Evolutionary conservation across 108 stramenopile species (phyloP).

Genomic region (Cyclotella cryptica): DNA sequence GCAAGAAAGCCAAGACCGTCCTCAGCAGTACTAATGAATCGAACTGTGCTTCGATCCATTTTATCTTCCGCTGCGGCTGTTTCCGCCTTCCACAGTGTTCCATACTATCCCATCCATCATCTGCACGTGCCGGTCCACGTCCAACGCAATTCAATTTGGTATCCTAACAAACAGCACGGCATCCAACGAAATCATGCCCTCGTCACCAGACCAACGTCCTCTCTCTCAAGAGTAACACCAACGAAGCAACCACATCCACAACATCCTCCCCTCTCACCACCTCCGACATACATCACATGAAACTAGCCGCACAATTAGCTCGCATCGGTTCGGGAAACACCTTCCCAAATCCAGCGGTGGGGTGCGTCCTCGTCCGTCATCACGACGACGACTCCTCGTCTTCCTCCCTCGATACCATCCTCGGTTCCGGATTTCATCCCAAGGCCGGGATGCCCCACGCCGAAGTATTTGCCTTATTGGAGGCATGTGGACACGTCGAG

Average conservation of each 20-base stretch:
- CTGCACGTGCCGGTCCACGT: too few relatives aligned
- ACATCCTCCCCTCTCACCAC: constrained; percentile 15
- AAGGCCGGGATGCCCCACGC: constrained; percentile 89
- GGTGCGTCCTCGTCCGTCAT: constrained; percentile 80
- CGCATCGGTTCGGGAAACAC: constrained; percentile 72
- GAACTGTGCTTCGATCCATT: neutral
- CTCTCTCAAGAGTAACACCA: neutral
- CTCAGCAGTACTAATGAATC: neutral
- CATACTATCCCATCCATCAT: neutral
- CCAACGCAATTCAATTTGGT: neutral
- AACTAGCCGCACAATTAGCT: constrained; percentile 59
- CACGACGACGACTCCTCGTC: constrained; percentile 24
- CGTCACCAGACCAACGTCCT: neutral
- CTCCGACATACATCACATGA: constrained; percentile 45
- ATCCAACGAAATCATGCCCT: neutral
- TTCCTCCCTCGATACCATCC: constrained; percentile 29
- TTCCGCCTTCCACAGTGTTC: neutral
- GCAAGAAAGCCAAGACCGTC: neutral
- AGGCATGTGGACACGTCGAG: constrained; percentile 72
- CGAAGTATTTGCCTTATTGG: constrained; percentile 86
- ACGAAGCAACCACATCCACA: neutral
- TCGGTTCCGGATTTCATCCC: constrained; percentile 90
- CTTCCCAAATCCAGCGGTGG: constrained; percentile 91
- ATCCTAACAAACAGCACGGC: neutral
- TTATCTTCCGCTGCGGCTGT: constrained; percentile 12